A percentile compares a stretch with the other conserved stretches of the same genome.
These are phyloP conservation scores for Cyanidium caldarium DNA, from an alignment of 23 red algal species.

Conservation along the genomic window DNA sequence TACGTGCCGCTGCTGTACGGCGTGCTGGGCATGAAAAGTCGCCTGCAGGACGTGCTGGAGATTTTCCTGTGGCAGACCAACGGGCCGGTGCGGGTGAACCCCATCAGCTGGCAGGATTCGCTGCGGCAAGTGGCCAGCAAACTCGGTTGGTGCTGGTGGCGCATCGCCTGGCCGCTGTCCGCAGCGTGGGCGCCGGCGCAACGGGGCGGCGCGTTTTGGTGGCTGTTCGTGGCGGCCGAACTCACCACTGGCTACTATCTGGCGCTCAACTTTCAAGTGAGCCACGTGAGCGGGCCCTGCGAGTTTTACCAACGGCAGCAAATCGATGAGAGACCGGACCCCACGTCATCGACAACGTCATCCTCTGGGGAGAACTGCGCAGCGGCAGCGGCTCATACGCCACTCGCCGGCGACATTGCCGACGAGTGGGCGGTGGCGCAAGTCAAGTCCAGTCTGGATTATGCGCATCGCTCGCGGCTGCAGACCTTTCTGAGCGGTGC, in stretches of 20 bases:
- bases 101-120: constrained; percentile 49
- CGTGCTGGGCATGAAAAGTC: constrained; percentile 35
- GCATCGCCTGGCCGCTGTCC: constrained; percentile 27
- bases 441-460: constrained; percentile 48
- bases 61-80: constrained; percentile 35
- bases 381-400: too few relatives aligned
- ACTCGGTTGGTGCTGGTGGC: constrained; percentile 33
- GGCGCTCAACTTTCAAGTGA: constrained; percentile 76
- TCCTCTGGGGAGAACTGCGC: too few relatives aligned
- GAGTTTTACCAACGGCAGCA: too few relatives aligned
- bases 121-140: constrained; percentile 36
- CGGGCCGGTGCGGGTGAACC: constrained; percentile 66
- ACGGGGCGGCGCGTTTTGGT: too few relatives aligned
- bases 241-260: constrained; percentile 64
- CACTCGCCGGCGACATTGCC: constrained; percentile 41
- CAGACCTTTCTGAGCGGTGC: constrained; percentile 44
- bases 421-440: constrained; percentile 52
- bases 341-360: too few relatives aligned
- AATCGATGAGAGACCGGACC: too few relatives aligned
- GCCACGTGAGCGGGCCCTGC: too few relatives aligned
- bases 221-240: constrained; percentile 25
- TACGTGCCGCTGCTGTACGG: constrained; percentile 72
- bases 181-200: neutral
- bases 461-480: constrained; percentile 21
- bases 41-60: constrained; percentile 33